Conservation (phyloP, 345 rosid genomes). For the Hypericum androsaemum region DNA sequence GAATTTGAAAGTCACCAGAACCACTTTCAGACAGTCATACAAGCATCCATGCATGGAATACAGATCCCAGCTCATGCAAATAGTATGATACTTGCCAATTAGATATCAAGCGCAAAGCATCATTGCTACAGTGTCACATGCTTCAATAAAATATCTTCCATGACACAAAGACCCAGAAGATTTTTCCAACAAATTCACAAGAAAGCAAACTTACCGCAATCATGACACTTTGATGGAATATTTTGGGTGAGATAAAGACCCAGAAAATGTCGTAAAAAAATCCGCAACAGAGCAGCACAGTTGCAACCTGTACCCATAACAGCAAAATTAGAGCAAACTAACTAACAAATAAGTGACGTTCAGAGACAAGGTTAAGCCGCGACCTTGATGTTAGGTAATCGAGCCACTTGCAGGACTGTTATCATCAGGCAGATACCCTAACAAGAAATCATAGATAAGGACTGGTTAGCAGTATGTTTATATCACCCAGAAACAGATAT, state of each 20-base stretch:
- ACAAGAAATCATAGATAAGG: conserved; percentile 1
- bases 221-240: conserved; percentile 94
- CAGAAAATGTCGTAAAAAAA: conserved; percentile 98
- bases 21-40: no score
- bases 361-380: conserved; percentile 8
- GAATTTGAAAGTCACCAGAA: no score
- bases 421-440: conserved; percentile 99
- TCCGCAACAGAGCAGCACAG: conserved; percentile 88
- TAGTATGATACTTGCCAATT: no score
- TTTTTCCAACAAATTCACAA: neutral
- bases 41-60: no score
- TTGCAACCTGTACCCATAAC: conserved; percentile 70
- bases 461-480: no score
- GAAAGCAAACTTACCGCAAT: conserved; percentile 58
- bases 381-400: conserved; percentile 94
- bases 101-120: no score
- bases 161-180: neutral
- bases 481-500: no score
- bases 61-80: no score
- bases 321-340: conserved; percentile 10
- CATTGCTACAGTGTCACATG: no score
- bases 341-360: conserved; percentile 3
- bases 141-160: neutral
- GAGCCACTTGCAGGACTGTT: conserved; percentile 86
- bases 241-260: conserved; percentile 90